Evolutionary conservation across 306 rosid species (phyloP).

Genomic region (Canavalia ensiformis): DNA sequence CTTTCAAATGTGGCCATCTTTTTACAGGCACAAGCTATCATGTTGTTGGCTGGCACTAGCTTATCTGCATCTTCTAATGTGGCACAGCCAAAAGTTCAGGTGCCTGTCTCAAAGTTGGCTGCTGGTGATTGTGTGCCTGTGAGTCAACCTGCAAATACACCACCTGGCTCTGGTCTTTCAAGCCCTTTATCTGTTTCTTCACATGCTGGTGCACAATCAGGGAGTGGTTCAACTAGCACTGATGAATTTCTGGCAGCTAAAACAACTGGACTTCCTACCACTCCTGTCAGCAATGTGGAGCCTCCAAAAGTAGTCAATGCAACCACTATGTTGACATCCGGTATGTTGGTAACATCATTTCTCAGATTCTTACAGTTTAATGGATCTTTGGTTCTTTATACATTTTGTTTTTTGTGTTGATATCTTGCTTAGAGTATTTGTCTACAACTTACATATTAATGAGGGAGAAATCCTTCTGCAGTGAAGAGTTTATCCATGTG

Average conservation of each 20-base stretch:
- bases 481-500: slow-evolving; percentile 19
- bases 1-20: slow-evolving; percentile 42
- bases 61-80: slow-evolving; percentile 53
- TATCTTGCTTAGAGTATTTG: slow-evolving; percentile 11
- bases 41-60: slow-evolving; percentile 79
- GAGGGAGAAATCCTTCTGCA: background rate
- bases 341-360: slow-evolving; percentile 53
- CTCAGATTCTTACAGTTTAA: background rate
- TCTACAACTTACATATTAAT: background rate
- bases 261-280: slow-evolving; percentile 55
- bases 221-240: slow-evolving; percentile 82
- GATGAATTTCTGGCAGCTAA: slow-evolving; percentile 75
- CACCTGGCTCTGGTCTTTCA: slow-evolving; percentile 62
- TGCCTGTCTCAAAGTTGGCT: slow-evolving; percentile 61
- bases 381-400: slow-evolving; percentile 7
- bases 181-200: slow-evolving; percentile 91
- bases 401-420: background rate
- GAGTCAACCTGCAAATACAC: slow-evolving; percentile 56
- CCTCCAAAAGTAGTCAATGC: slow-evolving; percentile 61
- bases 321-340: slow-evolving; percentile 71
- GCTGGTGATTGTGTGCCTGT: slow-evolving; percentile 55
- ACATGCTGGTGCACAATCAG: slow-evolving; percentile 71
- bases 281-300: slow-evolving; percentile 69
- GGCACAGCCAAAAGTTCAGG: slow-evolving; percentile 61
- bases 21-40: slow-evolving; percentile 88